Conservation (phyloP, 352 stramenopile species). For the Phytophthora cryptogea region DNA sequence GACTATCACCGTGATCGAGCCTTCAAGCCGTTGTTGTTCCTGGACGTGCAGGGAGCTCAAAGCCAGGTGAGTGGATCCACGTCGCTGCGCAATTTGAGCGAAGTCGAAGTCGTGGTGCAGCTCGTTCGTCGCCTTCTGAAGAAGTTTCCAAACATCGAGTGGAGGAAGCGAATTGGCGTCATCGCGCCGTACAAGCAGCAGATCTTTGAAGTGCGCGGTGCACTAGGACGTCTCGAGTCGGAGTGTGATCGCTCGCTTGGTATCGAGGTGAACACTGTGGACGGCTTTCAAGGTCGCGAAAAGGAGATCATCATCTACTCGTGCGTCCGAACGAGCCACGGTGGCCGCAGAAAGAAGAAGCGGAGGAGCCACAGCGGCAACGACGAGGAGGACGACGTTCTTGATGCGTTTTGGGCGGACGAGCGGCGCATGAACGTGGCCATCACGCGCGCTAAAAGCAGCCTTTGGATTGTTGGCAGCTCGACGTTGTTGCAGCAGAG, state of each 20-base stretch:
- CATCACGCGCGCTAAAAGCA: constrained; percentile 96
- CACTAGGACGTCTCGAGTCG: constrained; percentile 67
- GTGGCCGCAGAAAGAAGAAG: constrained; percentile 58
- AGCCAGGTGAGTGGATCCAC: constrained; percentile 76
- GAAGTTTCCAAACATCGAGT: constrained; percentile 70
- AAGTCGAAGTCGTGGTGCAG: constrained; percentile 81
- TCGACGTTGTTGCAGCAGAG: constrained; percentile 71
- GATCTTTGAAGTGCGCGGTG: constrained; percentile 87
- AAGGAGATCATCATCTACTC: constrained; percentile 98
- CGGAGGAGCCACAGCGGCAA: constrained; percentile 11
- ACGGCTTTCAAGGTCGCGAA: constrained; percentile 98
- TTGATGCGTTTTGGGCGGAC: constrained; percentile 95
- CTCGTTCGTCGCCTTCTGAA: constrained; percentile 92
- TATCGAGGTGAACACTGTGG: constrained; percentile 95
- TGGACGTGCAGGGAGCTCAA: constrained; percentile 65
- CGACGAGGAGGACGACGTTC: constrained; percentile 22
- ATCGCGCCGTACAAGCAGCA: constrained; percentile 99
- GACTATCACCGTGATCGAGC: constrained; percentile 50
- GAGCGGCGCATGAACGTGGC: constrained; percentile 99
- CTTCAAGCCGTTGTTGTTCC: constrained; percentile 72
- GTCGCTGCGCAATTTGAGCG: constrained; percentile 76
- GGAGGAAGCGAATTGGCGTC: constrained; percentile 94
- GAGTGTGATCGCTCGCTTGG: constrained; percentile 50
- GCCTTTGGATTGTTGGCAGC: constrained; percentile 90
- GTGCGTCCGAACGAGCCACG: constrained; percentile 94